Base-by-base conservation (phyloP, 352 stramenopile genomes). In the Globisporangium lucens region DNA sequence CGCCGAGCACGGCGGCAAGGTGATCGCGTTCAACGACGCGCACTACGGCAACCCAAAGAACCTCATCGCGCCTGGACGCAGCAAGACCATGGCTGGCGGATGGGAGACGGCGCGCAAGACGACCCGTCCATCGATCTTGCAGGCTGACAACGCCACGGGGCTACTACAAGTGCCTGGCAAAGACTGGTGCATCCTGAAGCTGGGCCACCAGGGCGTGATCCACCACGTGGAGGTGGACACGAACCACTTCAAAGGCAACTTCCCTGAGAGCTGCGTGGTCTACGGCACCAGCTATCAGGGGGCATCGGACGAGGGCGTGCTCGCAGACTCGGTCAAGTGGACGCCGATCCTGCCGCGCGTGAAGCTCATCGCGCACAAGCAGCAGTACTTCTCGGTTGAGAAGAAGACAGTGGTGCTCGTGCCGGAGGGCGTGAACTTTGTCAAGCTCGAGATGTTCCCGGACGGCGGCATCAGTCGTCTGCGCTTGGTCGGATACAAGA, bases 181-280 rank as follows among this genome's bases (percentile, higher is more conserved):
- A 65, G 96, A 99, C 80, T 99, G 90, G 91, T 79, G 88, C 2
- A 80, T 98, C 57, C 75, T 98, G 29, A 95, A 97, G 62, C 74
- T 99, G 22, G 96, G 95, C 20, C 83, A 91, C 38, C 51, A 78
- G 15, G 83, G 83, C 8, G 72, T 91, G 53, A 81, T 96, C 49
- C 70, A 87, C 17, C 68, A 87, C 29, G 58, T 94, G 49, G 86
- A 93, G 55, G 82, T 98, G 5, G 96, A 98, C 77, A 99, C 96
- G 10, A 95, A 97, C 70, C 92, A 98, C 76, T 98, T 97, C 70
- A 97, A 96, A 66, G 95, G 95, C 64, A 99, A 99, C 71, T 98
- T 97, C 68, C 95, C 96, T 0, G 93, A 98, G 76, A 97, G 84
- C 69, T 92, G 88, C 60, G 66, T 80, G 0, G 67, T 98, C 6